Evolutionary conservation across 2,329 filamentous ascomycete genomes (phyloP).

Genomic region (Lasiodiplodia sp.): DNA sequence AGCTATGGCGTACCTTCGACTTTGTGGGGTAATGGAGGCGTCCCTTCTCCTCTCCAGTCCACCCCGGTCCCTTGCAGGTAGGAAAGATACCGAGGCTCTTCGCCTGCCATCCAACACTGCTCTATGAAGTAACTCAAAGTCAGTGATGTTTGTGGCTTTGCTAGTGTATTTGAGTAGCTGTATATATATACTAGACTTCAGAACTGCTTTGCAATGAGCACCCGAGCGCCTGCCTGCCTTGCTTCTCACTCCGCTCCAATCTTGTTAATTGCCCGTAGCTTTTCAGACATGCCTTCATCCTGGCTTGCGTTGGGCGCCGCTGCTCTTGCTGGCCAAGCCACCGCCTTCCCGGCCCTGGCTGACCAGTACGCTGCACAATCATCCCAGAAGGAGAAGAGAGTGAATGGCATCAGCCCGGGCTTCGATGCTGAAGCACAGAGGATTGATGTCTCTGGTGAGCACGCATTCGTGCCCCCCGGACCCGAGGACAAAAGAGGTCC

Average conservation of each 20-base stretch:
- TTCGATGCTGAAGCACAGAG: constrained; percentile 20
- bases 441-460: constrained; percentile 19
- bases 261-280: too few species aligned
- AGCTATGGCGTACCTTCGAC: background rate
- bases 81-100: constrained; percentile 18
- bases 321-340: constrained; percentile 12
- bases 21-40: background rate
- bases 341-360: constrained; percentile 15
- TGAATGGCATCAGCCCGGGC: constrained; percentile 1
- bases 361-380: constrained; percentile 1
- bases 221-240: background rate
- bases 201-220: background rate
- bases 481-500: constrained; percentile 6
- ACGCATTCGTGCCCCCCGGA: constrained; percentile 10
- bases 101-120: background rate
- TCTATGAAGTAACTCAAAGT: background rate
- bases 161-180: too few species aligned
- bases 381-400: constrained; percentile 15
- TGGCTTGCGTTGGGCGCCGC: constrained; percentile 1
- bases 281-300: constrained; percentile 1
- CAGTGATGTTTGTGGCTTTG: constrained; percentile 8
- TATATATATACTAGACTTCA: background rate
- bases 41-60: background rate
- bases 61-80: background rate
- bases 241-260: background rate